A percentile compares a stretch with the other conserved stretches of the same genome.
Evolutionary conservation across 1,284 basidiomycete genomes (phyloP).

Genomic region (Irpex sp.): DNA sequence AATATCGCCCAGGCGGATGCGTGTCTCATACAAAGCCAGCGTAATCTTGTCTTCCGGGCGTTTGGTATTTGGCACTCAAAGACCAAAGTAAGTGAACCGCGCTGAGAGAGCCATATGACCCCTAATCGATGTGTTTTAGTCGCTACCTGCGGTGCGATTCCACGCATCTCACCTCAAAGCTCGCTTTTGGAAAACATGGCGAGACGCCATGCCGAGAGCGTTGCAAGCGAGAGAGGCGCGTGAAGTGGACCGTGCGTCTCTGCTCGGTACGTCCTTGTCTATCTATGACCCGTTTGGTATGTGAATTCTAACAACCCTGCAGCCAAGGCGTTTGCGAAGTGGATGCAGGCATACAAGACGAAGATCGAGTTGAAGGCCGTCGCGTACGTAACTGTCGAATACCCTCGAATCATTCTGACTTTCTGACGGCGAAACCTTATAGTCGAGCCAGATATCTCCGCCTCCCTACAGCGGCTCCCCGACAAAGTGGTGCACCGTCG

Average conservation of each 20-base stretch:
- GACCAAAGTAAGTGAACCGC: conserved; percentile 50
- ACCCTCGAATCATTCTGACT: neutral
- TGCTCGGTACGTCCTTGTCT: conserved; percentile 49
- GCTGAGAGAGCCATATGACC: conserved; percentile 4
- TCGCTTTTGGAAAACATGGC: conserved; percentile 64
- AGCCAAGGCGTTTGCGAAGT: conserved; percentile 62
- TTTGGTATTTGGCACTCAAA: conserved; percentile 73
- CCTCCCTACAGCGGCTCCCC: conserved; percentile 45
- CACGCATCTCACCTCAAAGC: conserved; percentile 56
- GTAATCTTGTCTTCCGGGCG: conserved; percentile 56
- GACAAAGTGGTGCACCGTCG: conserved; percentile 16
- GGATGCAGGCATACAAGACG: conserved; percentile 61
- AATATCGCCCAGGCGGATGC: conserved; percentile 49
- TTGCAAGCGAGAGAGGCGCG: conserved; percentile 62
- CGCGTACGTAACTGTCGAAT: conserved; percentile 51
- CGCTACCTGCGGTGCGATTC: conserved; percentile 73
- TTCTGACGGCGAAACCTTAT: conserved; percentile 12
- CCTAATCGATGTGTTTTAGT: conserved; percentile 37
- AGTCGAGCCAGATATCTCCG: conserved; percentile 69
- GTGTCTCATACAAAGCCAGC: conserved; percentile 53
- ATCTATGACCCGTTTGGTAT: conserved; percentile 1
- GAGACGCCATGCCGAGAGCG: conserved; percentile 63
- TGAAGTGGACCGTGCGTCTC: conserved; percentile 49
- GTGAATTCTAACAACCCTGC: conserved; percentile 17
- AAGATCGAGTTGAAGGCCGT: conserved; percentile 76